Base-by-base conservation (phyloP, 345 rosid species). In the Sapria himalayana region DNA sequence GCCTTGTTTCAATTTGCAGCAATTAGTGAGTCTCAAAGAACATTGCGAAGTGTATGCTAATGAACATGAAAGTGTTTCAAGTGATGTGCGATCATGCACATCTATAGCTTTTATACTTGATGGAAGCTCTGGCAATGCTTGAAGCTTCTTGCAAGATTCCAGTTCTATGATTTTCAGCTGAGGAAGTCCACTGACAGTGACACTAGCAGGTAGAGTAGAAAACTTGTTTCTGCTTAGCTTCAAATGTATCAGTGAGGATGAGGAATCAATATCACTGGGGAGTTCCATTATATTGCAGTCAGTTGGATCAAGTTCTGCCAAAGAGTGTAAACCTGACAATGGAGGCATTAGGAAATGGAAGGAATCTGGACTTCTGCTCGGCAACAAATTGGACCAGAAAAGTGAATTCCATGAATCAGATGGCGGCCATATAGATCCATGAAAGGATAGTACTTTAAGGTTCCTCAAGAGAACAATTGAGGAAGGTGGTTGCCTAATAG, bases 51-150 rank as follows among this genome's bases (percentile, higher is more conserved):
- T 3, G 12, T 7, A 43, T 2, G 23, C 41, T 3, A 17, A 36
- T 11, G 42, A 17, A 17, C n/a, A 7, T 34, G 33, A 8, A 4
- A 46, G 22, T 9, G 27, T 27, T 19, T 22, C 24, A 29, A 49
- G 15, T 5, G 53, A 39, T 7, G 29, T 29, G 29, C 53, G 39
- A 16, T 22, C 22, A 15, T 19, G 8, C 5, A 32, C 17, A 14
- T 22, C 15, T 27, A 49, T 13, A 5, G 16, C 5, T 13, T 14
- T 1, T 3, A 49, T 20, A 8, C 31, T 49, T 29, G 49, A 24
- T 2, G 56, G 56, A 43, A 51, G 48, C 7, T 44, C 29, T 3
- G 49, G 40, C 9, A 51, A 9, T 7, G 56, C 24, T 37, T 18
- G 37, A 33, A 51, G 55, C 23, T 17, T 41, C 41, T 41, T 27